Evolutionary conservation across 495 filamentous ascomycete genomes (phyloP), one percentile per base, ranked within the genome.

Genomic region (Podospora bellae-mahoneyi): DNA sequence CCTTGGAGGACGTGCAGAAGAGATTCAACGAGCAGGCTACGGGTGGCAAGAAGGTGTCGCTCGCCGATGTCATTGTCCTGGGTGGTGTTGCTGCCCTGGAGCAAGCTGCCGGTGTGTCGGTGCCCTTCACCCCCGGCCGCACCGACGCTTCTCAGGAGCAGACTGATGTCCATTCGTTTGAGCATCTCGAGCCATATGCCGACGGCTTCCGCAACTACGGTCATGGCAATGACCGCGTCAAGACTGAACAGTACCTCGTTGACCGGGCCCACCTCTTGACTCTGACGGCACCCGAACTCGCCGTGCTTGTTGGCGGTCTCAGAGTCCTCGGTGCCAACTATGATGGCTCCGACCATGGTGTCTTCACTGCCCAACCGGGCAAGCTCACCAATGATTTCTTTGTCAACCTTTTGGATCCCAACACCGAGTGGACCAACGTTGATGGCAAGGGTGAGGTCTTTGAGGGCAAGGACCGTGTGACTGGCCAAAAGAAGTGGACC

Each of bases 201-300:
- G 89, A 92, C 71, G 89, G 87, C 23, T 92, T 92, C 89, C 89
- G 89, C 78, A 91, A 87, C 84, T 92, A 89, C 71, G 88, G 89
- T 73, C 78, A 81, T 60, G 85, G 83, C 9, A 86, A 83, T 5
- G 62, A 72, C 5, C 86, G 87, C 34, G 87, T 88, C 3, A 80
- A 80, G 71, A 82, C 84, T 26, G 89, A 92, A 77, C 83, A 90
- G 71, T 82, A 85, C 73, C 85, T 91, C 58, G 82, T 92, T 68
- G 89, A 92, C 84, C 83, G 78, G 66, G 89, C 89, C 3, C 80
- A 90, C 61, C 84, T 88, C 19, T 85, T 92, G 32, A 89, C 84
- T 7, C 87, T 92, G 27, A 81, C 87, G 13, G 85, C 88, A 0
- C 89, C 89, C 13, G 88, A 92, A 76, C 66, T 92, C 78, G 85